These are phyloP conservation scores for Phytopythium sindhum DNA, from an alignment of 352 stramenopile genomes.

Conservation along the genomic window DNA sequence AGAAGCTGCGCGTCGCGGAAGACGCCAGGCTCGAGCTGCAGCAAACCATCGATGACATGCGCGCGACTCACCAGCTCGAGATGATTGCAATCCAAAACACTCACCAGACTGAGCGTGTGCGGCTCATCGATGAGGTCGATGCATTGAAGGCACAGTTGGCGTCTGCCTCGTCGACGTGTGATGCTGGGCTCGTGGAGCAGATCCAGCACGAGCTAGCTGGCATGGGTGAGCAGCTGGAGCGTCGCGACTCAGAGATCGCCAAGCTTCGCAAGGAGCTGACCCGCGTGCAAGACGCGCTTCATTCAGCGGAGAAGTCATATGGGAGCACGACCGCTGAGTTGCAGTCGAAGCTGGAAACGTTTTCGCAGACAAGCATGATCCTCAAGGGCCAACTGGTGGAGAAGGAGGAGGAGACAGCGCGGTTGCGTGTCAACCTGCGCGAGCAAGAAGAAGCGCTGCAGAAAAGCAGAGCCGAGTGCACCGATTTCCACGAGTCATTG, in stretches of 20 bases:
- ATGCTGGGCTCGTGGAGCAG: slow-evolving; percentile 10
- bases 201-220: slow-evolving; percentile 30
- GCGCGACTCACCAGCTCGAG: neutral
- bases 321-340: neutral
- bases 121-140: neutral
- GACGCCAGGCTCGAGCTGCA: slow-evolving; percentile 70
- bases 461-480: neutral
- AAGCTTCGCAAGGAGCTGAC: slow-evolving; percentile 24
- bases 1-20: slow-evolving; percentile 8
- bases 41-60: slow-evolving; percentile 20
- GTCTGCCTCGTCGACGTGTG: neutral
- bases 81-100: neutral
- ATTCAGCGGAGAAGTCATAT: slow-evolving; percentile 4
- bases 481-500: neutral
- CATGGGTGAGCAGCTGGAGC: slow-evolving; percentile 33
- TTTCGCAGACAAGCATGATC: slow-evolving; percentile 12
- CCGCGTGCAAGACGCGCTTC: slow-evolving; percentile 23
- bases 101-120: neutral
- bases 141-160: neutral
- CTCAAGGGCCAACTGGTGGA: slow-evolving; percentile 12
- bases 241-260: slow-evolving; percentile 5
- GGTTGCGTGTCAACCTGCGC: neutral
- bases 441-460: slow-evolving; percentile 4
- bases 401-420: slow-evolving; percentile 9
- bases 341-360: neutral